These are phyloP conservation scores for Mortierella sp. DNA, from an alignment of 371 early-diverging fungal genomes.

Conservation along the genomic window DNA sequence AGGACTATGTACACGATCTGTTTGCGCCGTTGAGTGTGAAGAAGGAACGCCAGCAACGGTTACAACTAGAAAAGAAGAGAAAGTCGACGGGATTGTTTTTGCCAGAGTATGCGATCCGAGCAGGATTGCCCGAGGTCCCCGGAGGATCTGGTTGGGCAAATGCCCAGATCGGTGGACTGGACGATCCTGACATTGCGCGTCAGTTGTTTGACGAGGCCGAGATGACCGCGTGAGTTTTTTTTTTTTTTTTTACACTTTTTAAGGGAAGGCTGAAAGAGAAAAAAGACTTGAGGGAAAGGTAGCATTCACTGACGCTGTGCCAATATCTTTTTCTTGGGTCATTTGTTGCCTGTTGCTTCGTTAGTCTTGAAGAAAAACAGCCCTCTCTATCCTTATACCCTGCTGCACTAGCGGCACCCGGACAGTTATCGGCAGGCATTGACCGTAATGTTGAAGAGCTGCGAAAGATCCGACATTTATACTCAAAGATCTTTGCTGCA, in stretches of 20 bases:
- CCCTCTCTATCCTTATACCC: conserved; percentile 69
- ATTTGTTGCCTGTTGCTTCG: not conserved
- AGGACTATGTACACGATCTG: conserved; percentile 61
- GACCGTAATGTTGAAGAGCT: conserved; percentile 72
- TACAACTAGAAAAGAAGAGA: conserved; percentile 46
- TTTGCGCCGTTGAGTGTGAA: conserved; percentile 58
- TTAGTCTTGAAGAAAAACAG: conserved; percentile 35
- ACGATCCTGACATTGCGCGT: conserved; percentile 24
- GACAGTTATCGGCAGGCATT: conserved; percentile 65
- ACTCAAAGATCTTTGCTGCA: conserved; percentile 79
- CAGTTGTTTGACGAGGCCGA: conserved; percentile 45
- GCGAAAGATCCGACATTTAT: conserved; percentile 73
- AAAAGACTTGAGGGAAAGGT: not conserved
- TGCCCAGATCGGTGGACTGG: conserved; percentile 12
- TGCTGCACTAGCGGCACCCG: conserved; percentile 67
- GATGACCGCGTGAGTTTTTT: conserved; percentile 31
- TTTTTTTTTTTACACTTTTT: not conserved
- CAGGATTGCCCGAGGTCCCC: conserved; percentile 62
- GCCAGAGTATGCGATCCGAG: conserved; percentile 61
- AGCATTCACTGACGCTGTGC: not conserved
- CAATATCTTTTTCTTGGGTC: not conserved
- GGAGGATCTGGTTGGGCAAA: not conserved
- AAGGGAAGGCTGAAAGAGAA: not conserved
- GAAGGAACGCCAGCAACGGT: conserved; percentile 28
- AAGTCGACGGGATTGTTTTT: conserved; percentile 60